Evolutionary conservation across 805 yeast genomes (phyloP), one percentile per base, ranked within the genome.

Genomic region (Metschnikowia anglica): DNA sequence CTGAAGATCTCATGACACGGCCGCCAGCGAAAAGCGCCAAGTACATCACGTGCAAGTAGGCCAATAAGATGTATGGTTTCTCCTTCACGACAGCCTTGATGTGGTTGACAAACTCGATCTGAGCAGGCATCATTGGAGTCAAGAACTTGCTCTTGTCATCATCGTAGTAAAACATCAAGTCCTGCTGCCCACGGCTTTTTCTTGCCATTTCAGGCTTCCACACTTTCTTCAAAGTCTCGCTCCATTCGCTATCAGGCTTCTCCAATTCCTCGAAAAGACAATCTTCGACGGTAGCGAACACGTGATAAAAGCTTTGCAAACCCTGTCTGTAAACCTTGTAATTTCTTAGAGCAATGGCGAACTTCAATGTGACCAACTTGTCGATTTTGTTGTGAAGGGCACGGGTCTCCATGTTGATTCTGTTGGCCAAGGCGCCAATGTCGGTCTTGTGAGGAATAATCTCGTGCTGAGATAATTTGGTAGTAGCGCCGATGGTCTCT

Each of bases 11-110:
- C 79, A 88, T 74, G 25, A 87, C 71, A 49, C 81, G 72, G 13
- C 95, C 95, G 38, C 96, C 96, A 2, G 95, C 95, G 67, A 87
- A 87, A 38, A 87, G 73, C 0, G 93, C 95, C 57, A 87, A 66
- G 63, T 87, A 87, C 79, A 87, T 74, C 36, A 85, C 93, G 60
- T 87, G 96, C 68, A 88, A 79, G 62, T 87, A 87, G 4, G 95
- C 93, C 35, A 87, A 68, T 27, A 87, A 62, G 16, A 85, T 62
- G 52, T 84, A 78, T 6, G 96, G 95, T 56, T 83, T 81, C 34
- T 75, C 80, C 32, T 57, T 58, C 26, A 84, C 75, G 7, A 72
- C 73, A 36, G 65, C 59, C 28, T 69, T 64, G 43, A 87, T 84
- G 58, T 83, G 88, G 28, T 81, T 61, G 23, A 73, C 74, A 54